Evolutionary conservation across 768 basidiomycete species (phyloP), one percentile per base, ranked within the genome.

Genomic region (Rhodotorula sphaerocarpa): DNA sequence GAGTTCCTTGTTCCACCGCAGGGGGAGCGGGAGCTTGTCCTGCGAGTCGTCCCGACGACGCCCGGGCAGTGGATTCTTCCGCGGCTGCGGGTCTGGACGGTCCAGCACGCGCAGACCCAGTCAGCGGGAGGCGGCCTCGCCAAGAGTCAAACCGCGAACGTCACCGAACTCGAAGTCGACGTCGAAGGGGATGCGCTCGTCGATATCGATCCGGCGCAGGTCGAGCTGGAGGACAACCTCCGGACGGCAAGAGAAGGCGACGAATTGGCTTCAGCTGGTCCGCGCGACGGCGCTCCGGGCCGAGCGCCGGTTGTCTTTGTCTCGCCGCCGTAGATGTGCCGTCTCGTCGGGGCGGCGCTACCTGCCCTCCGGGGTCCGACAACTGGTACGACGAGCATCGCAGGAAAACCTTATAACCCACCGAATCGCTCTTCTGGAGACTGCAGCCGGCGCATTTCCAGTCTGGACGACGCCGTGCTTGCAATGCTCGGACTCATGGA

Each of bases 1-100:
- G 67, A 89, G 14, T 84, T 88, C 4, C 75, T 86, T 48, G 76
- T 96, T n/a, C 77, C 87, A 46, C 86, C 90, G 1, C 84, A 84
- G 9, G 77, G 61, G 27, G 48, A 55, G 36, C 53, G 47, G 3
- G 15, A n/a, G 16, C 14, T 65, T 3, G 5, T 3, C 3, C 43
- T 69, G 6, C 43, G 50, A 6, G 31, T 69, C 34, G 58, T 63
- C 2, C 64, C 68, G 3, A 46, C 66, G 50, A 23, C 46, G 2
- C 53, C 52, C 1, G 68, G 68, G 0, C 3, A n/a, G 1, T 51
- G 55, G 30, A 16, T 45, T 20, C 31, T 66, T 9, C 68, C 68
- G 3, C 36, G 57, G 7, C 34, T 69, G 47, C 28, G 68, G 10
- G 58, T 65, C 3, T 69, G 51, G 47, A 34, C 46, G n/a, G 41